Conservation (phyloP, 208 protist genomes). For the Zelonia costaricensis region DNA sequence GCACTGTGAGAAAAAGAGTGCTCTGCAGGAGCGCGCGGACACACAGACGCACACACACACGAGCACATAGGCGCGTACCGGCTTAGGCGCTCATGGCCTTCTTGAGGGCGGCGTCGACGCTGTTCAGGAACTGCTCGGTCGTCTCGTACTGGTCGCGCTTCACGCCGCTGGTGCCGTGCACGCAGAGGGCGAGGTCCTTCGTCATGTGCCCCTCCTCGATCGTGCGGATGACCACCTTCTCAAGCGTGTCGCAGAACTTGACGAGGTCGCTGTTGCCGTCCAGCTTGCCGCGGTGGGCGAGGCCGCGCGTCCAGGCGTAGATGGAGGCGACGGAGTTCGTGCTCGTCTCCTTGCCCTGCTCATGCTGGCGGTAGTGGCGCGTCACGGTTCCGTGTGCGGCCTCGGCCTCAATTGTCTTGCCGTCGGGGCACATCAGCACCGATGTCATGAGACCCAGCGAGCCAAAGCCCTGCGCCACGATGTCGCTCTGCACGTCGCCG, state of each 20-base stretch:
- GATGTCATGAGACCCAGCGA: constrained; percentile 98
- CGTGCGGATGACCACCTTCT: constrained; percentile 90
- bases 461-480: constrained; percentile 97
- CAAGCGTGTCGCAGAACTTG: constrained; percentile 87
- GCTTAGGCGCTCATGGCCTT: constrained; percentile 39
- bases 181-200: constrained; percentile 97
- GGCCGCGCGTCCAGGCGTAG: constrained; percentile 97
- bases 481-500: constrained; percentile 98
- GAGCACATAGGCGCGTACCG: background rate
- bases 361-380: constrained; percentile 96
- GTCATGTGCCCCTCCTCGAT: constrained; percentile 97
- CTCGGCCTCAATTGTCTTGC: constrained; percentile 97
- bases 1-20: too few species aligned
- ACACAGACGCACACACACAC: background rate
- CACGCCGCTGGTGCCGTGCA: constrained; percentile 81
- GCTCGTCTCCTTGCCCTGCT: constrained; percentile 95
- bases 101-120: constrained; percentile 59
- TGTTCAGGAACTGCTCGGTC: constrained; percentile 90
- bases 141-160: constrained; percentile 88
- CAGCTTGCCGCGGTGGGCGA: constrained; percentile 95
- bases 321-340: constrained; percentile 99
- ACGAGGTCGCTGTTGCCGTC: constrained; percentile 93
- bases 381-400: constrained; percentile 98
- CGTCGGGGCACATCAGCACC: constrained; percentile 96
- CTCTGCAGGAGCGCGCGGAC: too few species aligned